Base-by-base conservation (phyloP, 768 basidiomycete genomes). In the Pleurotus ostreatus region DNA sequence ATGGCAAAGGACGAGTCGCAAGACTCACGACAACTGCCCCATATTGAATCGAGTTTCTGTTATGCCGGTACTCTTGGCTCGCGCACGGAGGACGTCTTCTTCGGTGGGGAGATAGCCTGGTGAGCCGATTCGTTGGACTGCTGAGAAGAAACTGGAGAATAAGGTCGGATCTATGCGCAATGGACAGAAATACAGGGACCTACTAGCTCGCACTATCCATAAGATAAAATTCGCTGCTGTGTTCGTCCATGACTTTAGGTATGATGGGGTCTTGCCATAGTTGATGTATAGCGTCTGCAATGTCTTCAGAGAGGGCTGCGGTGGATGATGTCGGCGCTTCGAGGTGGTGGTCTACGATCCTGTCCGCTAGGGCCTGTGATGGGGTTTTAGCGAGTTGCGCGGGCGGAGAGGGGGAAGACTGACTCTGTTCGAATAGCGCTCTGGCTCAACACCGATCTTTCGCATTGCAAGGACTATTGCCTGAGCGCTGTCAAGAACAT, bases 171-270 rank as follows among this genome's bases (percentile, higher is more conserved):
- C 13, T 34, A 40, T 8, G 22, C 43, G 22, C 23, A 20, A 41
- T 37, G 65, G 56, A 8, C 49, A 41, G 1, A 26, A 13, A 23
- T 34, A 34, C 41, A 20, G 7, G 22, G 9, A 80, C 89, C 66
- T 62, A 92, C 91, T 96, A 96, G 44, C 78, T 77, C 0, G 95
- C 95, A n/a, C 84, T 90, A 66, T 97, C 95, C 92, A 95, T 96
- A 12, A 97, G 75, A 66, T 96, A 95, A 64, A 96, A 96, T 55
- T 94, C 86, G 66, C 76, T 83, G 18, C 75, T 73, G 60, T 85
- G 83, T 59, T 79, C 78, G 59, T 79, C 77, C 69, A 79, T 73
- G n/a, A 81, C 69, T 57, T 74, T 76, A 5, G 74, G 71, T 1
- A 85, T 81, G 52, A 86, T 78, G 9, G 84, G 82, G 65, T 91